Conservation (phyloP, 768 basidiomycete genomes). For the Ramaria sp. region DNA sequence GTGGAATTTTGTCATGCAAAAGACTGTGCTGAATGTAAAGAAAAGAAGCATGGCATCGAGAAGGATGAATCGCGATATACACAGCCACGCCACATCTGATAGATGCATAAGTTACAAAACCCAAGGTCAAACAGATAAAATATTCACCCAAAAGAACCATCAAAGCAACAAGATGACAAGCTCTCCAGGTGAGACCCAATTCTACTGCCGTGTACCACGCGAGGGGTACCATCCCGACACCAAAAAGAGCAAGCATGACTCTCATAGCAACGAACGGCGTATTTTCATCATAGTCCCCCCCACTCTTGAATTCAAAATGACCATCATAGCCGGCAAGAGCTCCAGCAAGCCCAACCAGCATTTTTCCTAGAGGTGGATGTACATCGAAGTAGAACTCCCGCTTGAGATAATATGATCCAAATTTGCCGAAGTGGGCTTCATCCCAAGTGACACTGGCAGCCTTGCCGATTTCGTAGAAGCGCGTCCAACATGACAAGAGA, state of each 20-base stretch:
- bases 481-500: slow-evolving; percentile 87
- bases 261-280: slow-evolving; percentile 95
- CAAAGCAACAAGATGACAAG: slow-evolving; percentile 82
- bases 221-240: slow-evolving; percentile 90
- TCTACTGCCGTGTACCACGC: slow-evolving; percentile 97
- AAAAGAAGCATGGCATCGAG: slow-evolving; percentile 98
- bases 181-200: slow-evolving; percentile 82
- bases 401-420: slow-evolving; percentile 96
- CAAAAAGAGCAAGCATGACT: slow-evolving; percentile 88
- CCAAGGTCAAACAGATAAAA: not conserved
- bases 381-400: slow-evolving; percentile 99
- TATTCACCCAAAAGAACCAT: slow-evolving; percentile 85
- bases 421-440: slow-evolving; percentile 99
- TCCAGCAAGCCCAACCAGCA: slow-evolving; percentile 94
- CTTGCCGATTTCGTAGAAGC: slow-evolving; percentile 86
- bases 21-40: slow-evolving; percentile 96
- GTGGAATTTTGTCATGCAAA: slow-evolving; percentile 92
- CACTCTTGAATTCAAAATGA: slow-evolving; percentile 88
- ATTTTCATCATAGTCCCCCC: slow-evolving; percentile 65
- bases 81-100: slow-evolving; percentile 93
- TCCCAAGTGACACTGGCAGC: slow-evolving; percentile 91
- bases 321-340: slow-evolving; percentile 88
- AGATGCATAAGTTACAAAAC: not conserved
- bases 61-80: slow-evolving; percentile 94
- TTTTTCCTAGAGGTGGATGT: slow-evolving; percentile 96